These are phyloP conservation scores for Grosmannia penicillata DNA, from an alignment of 2,329 filamentous ascomycete species.

Conservation along the genomic window DNA sequence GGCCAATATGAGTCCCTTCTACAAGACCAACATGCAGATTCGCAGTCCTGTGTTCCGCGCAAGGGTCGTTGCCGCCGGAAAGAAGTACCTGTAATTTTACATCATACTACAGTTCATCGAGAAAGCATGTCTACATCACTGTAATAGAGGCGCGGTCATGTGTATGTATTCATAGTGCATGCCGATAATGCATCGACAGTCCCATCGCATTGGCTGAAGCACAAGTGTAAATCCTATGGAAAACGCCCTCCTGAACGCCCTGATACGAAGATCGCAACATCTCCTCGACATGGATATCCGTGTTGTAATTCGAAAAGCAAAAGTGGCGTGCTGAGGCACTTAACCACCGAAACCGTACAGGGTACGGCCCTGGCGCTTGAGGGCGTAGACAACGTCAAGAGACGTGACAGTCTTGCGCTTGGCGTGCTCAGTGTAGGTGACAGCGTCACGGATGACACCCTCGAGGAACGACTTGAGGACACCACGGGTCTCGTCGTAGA, in stretches of 20 bases:
- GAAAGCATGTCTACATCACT: neutral
- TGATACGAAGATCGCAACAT: constrained; percentile 1
- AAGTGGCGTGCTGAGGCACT: constrained; percentile 13
- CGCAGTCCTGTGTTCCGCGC: constrained; percentile 73
- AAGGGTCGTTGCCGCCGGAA: constrained; percentile 72
- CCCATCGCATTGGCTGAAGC: no score
- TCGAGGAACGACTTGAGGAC: constrained; percentile 68
- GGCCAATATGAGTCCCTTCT: constrained; percentile 94
- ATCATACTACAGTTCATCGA: neutral
- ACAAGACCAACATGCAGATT: constrained; percentile 70
- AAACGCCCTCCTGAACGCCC: constrained; percentile 1
- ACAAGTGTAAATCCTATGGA: no score
- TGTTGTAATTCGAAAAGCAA: neutral
- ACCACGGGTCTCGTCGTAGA: constrained; percentile 66
- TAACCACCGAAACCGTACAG: constrained; percentile 87
- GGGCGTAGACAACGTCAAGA: constrained; percentile 51
- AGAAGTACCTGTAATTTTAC: constrained; percentile 60
- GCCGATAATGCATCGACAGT: neutral
- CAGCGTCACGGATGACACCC: constrained; percentile 60
- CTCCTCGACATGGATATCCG: neutral
- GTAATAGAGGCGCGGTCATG: neutral
- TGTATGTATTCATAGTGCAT: constrained; percentile 2
- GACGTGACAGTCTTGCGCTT: constrained; percentile 70
- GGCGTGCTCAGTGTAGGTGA: constrained; percentile 68
- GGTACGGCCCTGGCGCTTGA: constrained; percentile 58